Conservation (phyloP, 2,329 filamentous ascomycete genomes). For the Colletotrichum sp. region DNA sequence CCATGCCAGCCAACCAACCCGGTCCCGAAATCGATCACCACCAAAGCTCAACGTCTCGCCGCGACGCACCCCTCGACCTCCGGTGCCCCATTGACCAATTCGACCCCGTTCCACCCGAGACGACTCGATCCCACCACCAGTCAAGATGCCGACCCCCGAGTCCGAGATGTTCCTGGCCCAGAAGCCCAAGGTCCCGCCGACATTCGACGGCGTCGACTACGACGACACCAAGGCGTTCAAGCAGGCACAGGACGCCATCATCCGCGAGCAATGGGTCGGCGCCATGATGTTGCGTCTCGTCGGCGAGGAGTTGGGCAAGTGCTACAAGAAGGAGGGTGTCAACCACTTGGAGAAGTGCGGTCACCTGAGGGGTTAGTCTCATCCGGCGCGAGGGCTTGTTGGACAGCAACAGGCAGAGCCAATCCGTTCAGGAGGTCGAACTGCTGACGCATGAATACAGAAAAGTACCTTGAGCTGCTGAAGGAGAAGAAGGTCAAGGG, state of each 20-base stretch:
- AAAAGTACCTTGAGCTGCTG: conserved; percentile 80
- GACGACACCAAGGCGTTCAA: conserved; percentile 83
- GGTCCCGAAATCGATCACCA: conserved; percentile 5
- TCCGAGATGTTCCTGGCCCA: conserved; percentile 81
- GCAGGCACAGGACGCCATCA: conserved; percentile 80
- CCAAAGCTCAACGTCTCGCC: conserved; percentile 11
- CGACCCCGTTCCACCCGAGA: not conserved
- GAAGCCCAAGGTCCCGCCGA: conserved; percentile 82
- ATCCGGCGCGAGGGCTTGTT: not conserved
- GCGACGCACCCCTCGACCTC: not conserved
- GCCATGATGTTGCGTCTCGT: conserved; percentile 89
- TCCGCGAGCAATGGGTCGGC: conserved; percentile 87
- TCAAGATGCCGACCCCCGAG: conserved; percentile 80
- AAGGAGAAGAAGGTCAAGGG: conserved; percentile 80
- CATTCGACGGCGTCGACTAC: conserved; percentile 87
- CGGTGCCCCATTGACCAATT: conserved; percentile 5
- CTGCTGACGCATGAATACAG: conserved; percentile 45
- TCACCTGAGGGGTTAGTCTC: conserved; percentile 74
- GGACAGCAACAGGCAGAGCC: not conserved
- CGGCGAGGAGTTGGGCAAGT: conserved; percentile 83
- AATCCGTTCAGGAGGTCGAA: not conserved
- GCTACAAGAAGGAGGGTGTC: conserved; percentile 83
- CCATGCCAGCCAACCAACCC: not conserved
- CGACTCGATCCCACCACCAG: not conserved
- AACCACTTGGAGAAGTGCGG: conserved; percentile 92